Evolutionary conservation across 108 stramenopile genomes (phyloP).

Genomic region (Nitzschia sp.): DNA sequence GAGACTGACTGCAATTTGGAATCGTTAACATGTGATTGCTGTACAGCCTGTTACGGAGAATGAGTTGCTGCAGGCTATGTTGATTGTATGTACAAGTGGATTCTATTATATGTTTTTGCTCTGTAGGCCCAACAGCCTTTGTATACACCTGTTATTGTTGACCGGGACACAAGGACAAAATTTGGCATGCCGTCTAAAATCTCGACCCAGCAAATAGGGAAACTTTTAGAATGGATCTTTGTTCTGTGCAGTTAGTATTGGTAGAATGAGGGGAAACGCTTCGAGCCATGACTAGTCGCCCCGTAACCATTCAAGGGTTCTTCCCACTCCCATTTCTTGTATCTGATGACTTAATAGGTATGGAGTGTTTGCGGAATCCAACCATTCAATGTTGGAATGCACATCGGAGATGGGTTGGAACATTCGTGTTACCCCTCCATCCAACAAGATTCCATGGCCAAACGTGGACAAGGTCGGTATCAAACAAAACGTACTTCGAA

Average conservation of each 20-base stretch:
- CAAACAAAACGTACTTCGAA: slow-evolving; percentile 34
- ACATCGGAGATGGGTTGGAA: not conserved
- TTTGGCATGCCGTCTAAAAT: no score
- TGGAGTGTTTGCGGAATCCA: slow-evolving; percentile 12
- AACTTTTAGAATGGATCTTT: no score
- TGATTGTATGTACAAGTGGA: no score
- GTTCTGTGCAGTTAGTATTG: no score
- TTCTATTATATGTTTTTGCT: no score
- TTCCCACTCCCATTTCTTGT: slow-evolving; percentile 13
- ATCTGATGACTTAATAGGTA: slow-evolving; percentile 25
- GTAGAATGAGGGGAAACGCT: no score
- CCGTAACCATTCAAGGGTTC: slow-evolving; percentile 20
- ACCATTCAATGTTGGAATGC: slow-evolving; percentile 1
- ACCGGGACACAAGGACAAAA: no score
- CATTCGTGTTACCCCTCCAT: slow-evolving; percentile 17
- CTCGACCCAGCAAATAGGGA: no score
- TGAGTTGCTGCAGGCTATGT: no score
- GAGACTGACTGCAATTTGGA: slow-evolving; percentile 17
- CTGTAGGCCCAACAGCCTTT: no score
- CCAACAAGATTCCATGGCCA: slow-evolving; percentile 16
- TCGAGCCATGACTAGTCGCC: not conserved
- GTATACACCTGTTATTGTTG: no score
- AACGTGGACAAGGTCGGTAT: slow-evolving; percentile 31
- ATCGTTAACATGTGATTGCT: slow-evolving; percentile 27
- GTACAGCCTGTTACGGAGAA: slow-evolving; percentile 15